Evolutionary conservation across 2,329 filamentous ascomycete species (phyloP).

Genomic region (Didymella pomorum): DNA sequence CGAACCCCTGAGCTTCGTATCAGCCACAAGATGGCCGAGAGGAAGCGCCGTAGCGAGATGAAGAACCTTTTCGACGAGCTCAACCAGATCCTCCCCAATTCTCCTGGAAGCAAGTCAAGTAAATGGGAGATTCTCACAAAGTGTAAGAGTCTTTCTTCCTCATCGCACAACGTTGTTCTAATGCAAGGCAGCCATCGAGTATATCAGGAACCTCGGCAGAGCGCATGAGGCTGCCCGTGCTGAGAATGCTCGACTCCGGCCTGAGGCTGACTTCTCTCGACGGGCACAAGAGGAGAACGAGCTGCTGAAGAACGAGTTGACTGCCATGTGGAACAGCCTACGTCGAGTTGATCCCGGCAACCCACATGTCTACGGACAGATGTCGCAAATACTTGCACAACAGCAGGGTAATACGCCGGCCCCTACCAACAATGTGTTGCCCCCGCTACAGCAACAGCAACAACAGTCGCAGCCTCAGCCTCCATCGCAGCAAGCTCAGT

Average conservation of each 20-base stretch:
- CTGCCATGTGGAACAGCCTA: constrained; percentile 56
- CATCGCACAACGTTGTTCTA: constrained; percentile 7
- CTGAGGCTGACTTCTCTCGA: constrained; percentile 54
- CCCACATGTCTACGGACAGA: constrained; percentile 58
- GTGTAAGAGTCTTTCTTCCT: constrained; percentile 62
- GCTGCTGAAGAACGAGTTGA: constrained; percentile 56
- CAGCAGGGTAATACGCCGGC: constrained; percentile 44
- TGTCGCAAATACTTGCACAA: constrained; percentile 55
- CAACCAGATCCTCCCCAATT: constrained; percentile 79
- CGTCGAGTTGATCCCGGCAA: constrained; percentile 56
- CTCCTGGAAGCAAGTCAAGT: constrained; percentile 82
- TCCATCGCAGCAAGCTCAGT: constrained; percentile 47
- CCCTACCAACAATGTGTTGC: constrained; percentile 43
- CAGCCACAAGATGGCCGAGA: constrained; percentile 84
- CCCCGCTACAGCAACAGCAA: constrained; percentile 51
- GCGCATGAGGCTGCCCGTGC: constrained; percentile 50
- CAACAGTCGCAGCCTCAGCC: constrained; percentile 37
- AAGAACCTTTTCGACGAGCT: constrained; percentile 85
- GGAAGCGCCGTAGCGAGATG: constrained; percentile 86
- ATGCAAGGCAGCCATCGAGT: constrained; percentile 56
- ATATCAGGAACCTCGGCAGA: constrained; percentile 54
- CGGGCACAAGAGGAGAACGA: constrained; percentile 58
- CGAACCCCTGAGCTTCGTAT: constrained; percentile 81
- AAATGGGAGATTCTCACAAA: constrained; percentile 92
- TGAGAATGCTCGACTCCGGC: constrained; percentile 54